These are phyloP conservation scores for Ceratocystiopsis brevicomis DNA, from an alignment of 2,329 filamentous ascomycete genomes.

Conservation along the genomic window DNA sequence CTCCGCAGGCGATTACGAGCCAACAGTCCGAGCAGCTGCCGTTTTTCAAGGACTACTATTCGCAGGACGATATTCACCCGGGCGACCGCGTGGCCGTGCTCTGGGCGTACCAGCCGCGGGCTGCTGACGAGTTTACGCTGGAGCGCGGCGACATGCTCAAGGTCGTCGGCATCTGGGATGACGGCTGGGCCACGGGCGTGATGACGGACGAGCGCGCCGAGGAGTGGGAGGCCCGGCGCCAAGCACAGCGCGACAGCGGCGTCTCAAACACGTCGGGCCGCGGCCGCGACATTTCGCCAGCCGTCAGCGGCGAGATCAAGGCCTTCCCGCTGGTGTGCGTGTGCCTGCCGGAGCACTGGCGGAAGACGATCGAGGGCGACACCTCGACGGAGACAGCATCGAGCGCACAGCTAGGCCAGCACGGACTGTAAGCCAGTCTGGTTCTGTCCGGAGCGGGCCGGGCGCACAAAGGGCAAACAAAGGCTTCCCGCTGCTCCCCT, in stretches of 20 bases:
- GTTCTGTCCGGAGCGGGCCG: not conserved
- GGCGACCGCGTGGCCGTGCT: slow-evolving; percentile 77
- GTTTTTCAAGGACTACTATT: slow-evolving; percentile 98
- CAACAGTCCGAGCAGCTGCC: slow-evolving; percentile 89
- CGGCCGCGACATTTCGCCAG: slow-evolving; percentile 39
- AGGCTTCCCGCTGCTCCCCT: not conserved
- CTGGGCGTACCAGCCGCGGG: slow-evolving; percentile 93
- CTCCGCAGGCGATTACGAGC: slow-evolving; percentile 63
- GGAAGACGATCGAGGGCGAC: slow-evolving; percentile 88
- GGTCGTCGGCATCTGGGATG: slow-evolving; percentile 96
- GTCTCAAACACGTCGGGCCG: slow-evolving; percentile 62
- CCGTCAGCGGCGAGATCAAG: slow-evolving; percentile 69
- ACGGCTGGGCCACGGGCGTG: slow-evolving; percentile 93
- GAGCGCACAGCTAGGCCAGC: slow-evolving; percentile 16
- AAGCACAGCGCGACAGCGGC: slow-evolving; percentile 76
- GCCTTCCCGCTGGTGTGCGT: slow-evolving; percentile 95
- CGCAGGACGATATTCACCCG: slow-evolving; percentile 84
- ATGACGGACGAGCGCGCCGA: slow-evolving; percentile 68
- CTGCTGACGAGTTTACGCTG: slow-evolving; percentile 78
- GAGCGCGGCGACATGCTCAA: slow-evolving; percentile 97
- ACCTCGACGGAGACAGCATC: slow-evolving; percentile 46
- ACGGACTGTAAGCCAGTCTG: slow-evolving; percentile 11
- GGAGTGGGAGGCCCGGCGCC: slow-evolving; percentile 63
- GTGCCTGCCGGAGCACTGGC: slow-evolving; percentile 88
- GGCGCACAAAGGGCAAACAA: not conserved